phyloP scores from a whole-genome alignment of 164 flowering plant species.

The Tinospora cordifolia region DNA sequence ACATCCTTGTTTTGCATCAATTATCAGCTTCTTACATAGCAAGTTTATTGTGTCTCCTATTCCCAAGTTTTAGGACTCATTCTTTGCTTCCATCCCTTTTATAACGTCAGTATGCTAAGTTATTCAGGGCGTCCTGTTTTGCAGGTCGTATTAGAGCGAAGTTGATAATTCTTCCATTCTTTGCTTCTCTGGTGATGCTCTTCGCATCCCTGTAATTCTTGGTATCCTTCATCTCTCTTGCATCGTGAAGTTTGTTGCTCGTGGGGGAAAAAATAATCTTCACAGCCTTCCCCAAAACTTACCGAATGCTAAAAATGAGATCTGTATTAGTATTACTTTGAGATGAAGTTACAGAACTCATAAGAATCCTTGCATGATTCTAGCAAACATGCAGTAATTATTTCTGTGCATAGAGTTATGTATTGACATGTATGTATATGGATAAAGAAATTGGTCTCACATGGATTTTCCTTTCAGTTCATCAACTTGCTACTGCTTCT shows the following conservation, averaged over 20 bases:
- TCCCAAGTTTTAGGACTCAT: no score
- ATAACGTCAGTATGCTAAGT: neutral
- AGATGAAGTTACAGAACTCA: neutral
- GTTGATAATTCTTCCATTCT: neutral
- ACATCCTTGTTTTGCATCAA: neutral
- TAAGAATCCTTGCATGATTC: neutral
- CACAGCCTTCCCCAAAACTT: neutral
- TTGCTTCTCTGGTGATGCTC: slow-evolving; percentile 10
- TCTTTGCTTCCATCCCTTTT: neutral
- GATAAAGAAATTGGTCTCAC: neutral
- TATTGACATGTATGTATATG: neutral
- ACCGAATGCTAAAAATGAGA: neutral
- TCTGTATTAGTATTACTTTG: neutral
- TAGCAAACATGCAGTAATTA: neutral
- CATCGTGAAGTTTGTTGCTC: slow-evolving; percentile 2
- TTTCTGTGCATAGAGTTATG: neutral
- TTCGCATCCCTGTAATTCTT: slow-evolving; percentile 9
- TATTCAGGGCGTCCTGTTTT: neutral
- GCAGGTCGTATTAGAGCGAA: slow-evolving; percentile 9
- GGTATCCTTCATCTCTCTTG: neutral
- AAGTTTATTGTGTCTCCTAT: neutral
- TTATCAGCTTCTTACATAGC: neutral
- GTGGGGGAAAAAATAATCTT: slow-evolving; percentile 1
- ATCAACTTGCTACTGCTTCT: no score
- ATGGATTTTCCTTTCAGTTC: neutral